phyloP scores from a whole-genome alignment of 139 green algal species.

The Gonium pectorale region DNA sequence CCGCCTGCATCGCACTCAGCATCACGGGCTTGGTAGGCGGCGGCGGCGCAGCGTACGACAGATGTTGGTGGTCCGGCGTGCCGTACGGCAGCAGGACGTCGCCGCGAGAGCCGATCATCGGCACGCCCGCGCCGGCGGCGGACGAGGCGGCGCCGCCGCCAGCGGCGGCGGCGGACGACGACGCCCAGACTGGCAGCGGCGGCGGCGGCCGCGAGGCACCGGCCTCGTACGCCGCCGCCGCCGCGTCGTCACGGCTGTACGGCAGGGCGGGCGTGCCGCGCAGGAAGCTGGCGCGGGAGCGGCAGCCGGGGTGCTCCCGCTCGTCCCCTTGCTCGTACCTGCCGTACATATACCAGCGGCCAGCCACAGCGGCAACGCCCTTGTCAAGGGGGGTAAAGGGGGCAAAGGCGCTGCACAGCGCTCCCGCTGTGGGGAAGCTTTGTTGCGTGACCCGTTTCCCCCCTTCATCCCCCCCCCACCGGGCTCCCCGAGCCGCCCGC shows the following conservation, averaged over 20 bases:
- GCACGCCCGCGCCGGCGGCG: too few relatives aligned
- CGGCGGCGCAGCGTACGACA: background rate
- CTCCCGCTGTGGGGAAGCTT: too few relatives aligned
- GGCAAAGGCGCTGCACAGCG: too few relatives aligned
- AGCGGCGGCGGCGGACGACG: background rate
- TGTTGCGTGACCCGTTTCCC: background rate
- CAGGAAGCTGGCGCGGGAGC: slow-evolving; percentile 10
- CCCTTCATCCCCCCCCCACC: background rate
- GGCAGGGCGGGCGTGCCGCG: background rate
- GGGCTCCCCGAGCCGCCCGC: too few relatives aligned
- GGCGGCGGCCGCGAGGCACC: background rate
- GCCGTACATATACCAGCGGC: too few relatives aligned
- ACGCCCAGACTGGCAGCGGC: background rate
- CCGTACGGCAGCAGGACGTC: too few relatives aligned
- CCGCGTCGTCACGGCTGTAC: background rate
- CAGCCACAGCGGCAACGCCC: too few relatives aligned
- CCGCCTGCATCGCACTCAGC: background rate
- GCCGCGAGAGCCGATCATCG: too few relatives aligned
- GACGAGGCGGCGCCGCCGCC: background rate
- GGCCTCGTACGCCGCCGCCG: background rate
- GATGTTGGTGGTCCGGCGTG: too few relatives aligned
- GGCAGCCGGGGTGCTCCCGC: slow-evolving; percentile 57
- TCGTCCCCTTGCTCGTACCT: slow-evolving; percentile 47
- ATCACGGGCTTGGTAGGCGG: slow-evolving; percentile 29
- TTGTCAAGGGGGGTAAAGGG: too few relatives aligned